Conservation (phyloP, 2,329 filamentous ascomycete species). For the Blastomyces parvus region DNA sequence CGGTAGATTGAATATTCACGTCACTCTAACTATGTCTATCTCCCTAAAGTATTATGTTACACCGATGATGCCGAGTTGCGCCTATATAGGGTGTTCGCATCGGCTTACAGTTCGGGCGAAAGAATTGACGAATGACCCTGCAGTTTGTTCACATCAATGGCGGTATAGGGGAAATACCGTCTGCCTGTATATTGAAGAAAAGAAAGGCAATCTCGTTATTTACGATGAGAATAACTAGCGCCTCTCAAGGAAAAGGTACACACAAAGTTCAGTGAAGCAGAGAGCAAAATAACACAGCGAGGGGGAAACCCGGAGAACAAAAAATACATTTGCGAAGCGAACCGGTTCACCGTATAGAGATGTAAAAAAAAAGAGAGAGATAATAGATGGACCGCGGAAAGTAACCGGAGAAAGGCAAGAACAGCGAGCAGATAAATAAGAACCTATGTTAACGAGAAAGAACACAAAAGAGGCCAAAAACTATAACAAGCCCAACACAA, state of each 20-base stretch:
- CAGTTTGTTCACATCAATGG: neutral
- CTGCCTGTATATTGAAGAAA: neutral
- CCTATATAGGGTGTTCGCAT: too few species aligned
- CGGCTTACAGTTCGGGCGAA: too few species aligned
- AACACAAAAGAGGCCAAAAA: constrained; percentile 16
- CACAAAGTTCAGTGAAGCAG: neutral
- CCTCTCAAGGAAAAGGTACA: constrained; percentile 3
- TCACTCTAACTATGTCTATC: too few species aligned
- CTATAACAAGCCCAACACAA: constrained; percentile 8
- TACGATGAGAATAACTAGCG: constrained; percentile 7
- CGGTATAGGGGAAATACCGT: neutral
- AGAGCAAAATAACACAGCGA: constrained; percentile 10
- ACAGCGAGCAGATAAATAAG: constrained; percentile 18
- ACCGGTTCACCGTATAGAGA: constrained; percentile 9
- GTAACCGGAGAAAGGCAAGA: constrained; percentile 24
- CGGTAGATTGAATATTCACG: too few species aligned
- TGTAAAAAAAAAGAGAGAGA: constrained; percentile 12
- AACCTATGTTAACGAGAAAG: constrained; percentile 17
- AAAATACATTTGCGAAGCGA: constrained; percentile 17
- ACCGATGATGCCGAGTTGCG: too few species aligned
- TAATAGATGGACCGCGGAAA: constrained; percentile 22
- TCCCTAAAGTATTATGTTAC: too few species aligned
- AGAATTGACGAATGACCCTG: too few species aligned
- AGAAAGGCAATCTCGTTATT: neutral
- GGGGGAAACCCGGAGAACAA: constrained; percentile 11